A percentile compares a stretch with the other conserved stretches of the same genome.
Evolutionary conservation across 2,329 filamentous ascomycete species (phyloP).

Genomic region (Dactylonectria estremocensis): DNA sequence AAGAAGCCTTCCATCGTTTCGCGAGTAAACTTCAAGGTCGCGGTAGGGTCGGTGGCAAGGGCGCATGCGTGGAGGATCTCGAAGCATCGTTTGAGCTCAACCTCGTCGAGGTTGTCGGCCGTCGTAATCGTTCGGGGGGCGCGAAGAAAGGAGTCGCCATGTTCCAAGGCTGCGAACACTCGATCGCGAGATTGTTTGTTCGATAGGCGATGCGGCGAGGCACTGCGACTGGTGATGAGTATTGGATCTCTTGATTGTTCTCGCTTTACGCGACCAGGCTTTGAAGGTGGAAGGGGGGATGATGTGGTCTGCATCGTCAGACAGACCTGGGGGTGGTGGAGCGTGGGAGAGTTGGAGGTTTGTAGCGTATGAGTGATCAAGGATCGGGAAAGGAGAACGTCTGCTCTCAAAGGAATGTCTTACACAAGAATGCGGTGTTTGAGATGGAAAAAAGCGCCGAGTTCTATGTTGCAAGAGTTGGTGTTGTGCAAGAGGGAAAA

Average conservation of each 20-base stretch:
- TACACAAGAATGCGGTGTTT: neutral
- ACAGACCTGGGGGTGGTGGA: neutral
- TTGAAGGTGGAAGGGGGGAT: neutral
- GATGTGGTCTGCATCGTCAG: conserved; percentile 2
- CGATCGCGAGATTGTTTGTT: conserved; percentile 35
- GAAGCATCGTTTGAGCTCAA: conserved; percentile 50
- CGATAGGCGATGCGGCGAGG: conserved; percentile 34
- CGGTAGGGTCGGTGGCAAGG: conserved; percentile 42
- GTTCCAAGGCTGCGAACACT: conserved; percentile 47
- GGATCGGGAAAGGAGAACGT: too few species aligned
- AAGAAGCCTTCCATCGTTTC: conserved; percentile 53
- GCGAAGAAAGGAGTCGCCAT: conserved; percentile 37
- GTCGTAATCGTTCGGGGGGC: conserved; percentile 39
- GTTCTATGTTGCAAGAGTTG: neutral
- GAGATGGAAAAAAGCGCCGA: neutral
- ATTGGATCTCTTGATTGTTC: conserved; percentile 21
- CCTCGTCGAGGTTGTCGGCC: conserved; percentile 47
- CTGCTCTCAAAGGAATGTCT: neutral
- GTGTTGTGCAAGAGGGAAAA: neutral
- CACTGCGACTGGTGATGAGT: conserved; percentile 34
- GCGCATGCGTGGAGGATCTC: conserved; percentile 54
- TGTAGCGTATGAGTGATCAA: too few species aligned
- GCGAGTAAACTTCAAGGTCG: conserved; percentile 44
- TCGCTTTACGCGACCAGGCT: conserved; percentile 19
- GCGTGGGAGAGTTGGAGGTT: neutral